phyloP scores from a whole-genome alignment of 306 rosid genomes.

The Cicer arietinum region DNA sequence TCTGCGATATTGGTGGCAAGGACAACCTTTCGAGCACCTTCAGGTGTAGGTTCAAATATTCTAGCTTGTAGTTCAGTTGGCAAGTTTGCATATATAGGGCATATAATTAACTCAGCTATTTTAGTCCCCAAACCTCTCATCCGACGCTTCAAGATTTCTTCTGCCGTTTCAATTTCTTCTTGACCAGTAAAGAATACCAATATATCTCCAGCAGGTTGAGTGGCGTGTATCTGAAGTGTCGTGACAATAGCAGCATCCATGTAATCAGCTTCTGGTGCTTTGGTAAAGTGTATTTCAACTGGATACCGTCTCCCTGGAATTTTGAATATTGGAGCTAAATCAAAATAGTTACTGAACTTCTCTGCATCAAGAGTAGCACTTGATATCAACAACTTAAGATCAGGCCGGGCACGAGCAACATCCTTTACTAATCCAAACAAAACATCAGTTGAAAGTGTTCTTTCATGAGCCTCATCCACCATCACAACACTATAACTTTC shows the following conservation, averaged over 20 bases:
- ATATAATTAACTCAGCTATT: slow-evolving; percentile 88
- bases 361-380: slow-evolving; percentile 97
- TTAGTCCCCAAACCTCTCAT: slow-evolving; percentile 83
- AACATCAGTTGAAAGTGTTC: slow-evolving; percentile 94
- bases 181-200: slow-evolving; percentile 92
- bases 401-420: slow-evolving; percentile 85
- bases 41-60: slow-evolving; percentile 93
- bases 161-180: slow-evolving; percentile 92
- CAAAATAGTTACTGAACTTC: slow-evolving; percentile 88
- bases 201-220: slow-evolving; percentile 85
- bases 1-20: slow-evolving; percentile 97
- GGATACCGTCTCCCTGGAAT: slow-evolving; percentile 91
- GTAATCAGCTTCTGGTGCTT: slow-evolving; percentile 93
- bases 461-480: slow-evolving; percentile 99
- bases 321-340: slow-evolving; percentile 89
- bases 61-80: slow-evolving; percentile 92
- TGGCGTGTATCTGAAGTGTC: slow-evolving; percentile 86
- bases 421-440: slow-evolving; percentile 95
- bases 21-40: slow-evolving; percentile 91
- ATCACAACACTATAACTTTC: slow-evolving; percentile 90
- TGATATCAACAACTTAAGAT: slow-evolving; percentile 86
- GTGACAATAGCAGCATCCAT: slow-evolving; percentile 93
- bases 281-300: slow-evolving; percentile 81
- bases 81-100: slow-evolving; percentile 93
- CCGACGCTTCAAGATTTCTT: slow-evolving; percentile 88